A percentile compares a stretch with the other conserved stretches of the same genome.
phyloP scores from a whole-genome alignment of 1,284 basidiomycete species.

The Heliocybe sulcata region DNA sequence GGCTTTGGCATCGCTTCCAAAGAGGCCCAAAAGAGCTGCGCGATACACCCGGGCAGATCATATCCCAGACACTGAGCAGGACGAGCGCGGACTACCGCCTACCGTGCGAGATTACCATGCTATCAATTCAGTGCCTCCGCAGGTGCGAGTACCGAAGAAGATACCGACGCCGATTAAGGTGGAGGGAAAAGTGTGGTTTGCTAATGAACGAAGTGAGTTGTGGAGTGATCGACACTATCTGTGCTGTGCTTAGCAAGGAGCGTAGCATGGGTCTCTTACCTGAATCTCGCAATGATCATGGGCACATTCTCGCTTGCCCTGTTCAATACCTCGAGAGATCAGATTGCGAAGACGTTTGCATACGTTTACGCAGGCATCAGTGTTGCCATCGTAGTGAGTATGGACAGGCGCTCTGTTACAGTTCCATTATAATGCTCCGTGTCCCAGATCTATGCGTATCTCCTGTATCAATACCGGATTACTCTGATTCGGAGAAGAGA shows the following conservation, averaged over 20 bases:
- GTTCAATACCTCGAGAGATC: slow-evolving; percentile 80
- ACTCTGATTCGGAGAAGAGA: slow-evolving; percentile 88
- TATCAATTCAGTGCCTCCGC: slow-evolving; percentile 51
- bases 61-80: slow-evolving; percentile 53
- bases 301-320: slow-evolving; percentile 85
- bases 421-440: neutral
- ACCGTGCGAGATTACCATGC: slow-evolving; percentile 65
- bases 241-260: neutral
- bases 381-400: slow-evolving; percentile 51
- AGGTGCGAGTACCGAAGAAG: slow-evolving; percentile 77
- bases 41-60: slow-evolving; percentile 64
- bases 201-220: slow-evolving; percentile 85
- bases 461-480: slow-evolving; percentile 83
- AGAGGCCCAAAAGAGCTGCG: slow-evolving; percentile 40
- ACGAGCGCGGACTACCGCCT: slow-evolving; percentile 45
- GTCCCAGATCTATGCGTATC: slow-evolving; percentile 76
- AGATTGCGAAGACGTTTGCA: slow-evolving; percentile 73
- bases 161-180: slow-evolving; percentile 87
- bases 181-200: slow-evolving; percentile 98
- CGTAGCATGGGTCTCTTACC: slow-evolving; percentile 90
- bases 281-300: slow-evolving; percentile 81
- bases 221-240: neutral
- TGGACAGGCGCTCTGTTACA: neutral
- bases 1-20: slow-evolving; percentile 62
- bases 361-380: slow-evolving; percentile 82